phyloP scores from a whole-genome alignment of 192 early-diverging fungal genomes.

The Podila epicladia region DNA sequence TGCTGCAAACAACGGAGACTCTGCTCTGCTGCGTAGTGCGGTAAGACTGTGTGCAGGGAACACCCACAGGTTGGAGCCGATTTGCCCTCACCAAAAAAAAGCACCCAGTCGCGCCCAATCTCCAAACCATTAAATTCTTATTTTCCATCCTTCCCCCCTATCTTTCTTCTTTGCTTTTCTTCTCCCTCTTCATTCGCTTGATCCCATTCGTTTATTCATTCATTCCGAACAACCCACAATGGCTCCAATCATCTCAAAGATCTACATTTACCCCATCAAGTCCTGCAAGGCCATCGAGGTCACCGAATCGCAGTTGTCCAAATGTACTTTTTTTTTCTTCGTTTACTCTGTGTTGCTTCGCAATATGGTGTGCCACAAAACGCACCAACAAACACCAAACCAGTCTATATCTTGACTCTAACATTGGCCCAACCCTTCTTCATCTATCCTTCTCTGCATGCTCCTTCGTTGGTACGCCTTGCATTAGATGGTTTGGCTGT shows the following conservation, averaged over 20 bases:
- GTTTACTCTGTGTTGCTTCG: too few relatives aligned
- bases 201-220: not conserved
- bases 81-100: too few relatives aligned
- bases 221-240: conserved; percentile 4
- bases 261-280: conserved; percentile 67
- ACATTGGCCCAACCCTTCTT: not conserved
- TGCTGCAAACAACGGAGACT: too few relatives aligned
- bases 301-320: conserved; percentile 33
- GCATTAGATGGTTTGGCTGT: not conserved
- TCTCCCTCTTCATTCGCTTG: not conserved
- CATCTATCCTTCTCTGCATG: not conserved
- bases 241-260: conserved; percentile 42
- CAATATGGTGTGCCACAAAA: too few relatives aligned
- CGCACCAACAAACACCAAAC: too few relatives aligned
- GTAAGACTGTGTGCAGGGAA: too few relatives aligned
- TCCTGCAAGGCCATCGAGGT: conserved; percentile 62
- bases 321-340: conserved; percentile 13
- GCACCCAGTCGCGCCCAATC: too few relatives aligned
- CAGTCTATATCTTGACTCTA: not conserved
- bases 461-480: not conserved
- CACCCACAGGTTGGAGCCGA: too few relatives aligned
- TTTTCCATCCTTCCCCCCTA: not conserved
- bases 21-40: too few relatives aligned
- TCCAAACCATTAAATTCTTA: too few relatives aligned
- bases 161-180: not conserved